Evolutionary conservation across 2,329 filamentous ascomycete species (phyloP).

Genomic region (Hirsutella minnesotensis): DNA sequence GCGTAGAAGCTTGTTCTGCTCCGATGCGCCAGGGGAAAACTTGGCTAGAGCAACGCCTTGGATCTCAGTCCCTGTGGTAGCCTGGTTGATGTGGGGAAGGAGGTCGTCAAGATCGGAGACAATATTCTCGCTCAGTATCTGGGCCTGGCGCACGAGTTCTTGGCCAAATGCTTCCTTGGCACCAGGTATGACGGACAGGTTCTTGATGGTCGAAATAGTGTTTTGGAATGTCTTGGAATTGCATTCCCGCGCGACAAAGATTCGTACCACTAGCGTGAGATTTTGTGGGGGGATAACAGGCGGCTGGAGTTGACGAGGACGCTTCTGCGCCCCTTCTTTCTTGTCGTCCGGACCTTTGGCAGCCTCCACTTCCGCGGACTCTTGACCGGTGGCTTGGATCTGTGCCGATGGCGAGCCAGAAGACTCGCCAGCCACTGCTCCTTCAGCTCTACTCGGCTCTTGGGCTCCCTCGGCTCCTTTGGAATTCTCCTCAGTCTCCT

Average conservation of each 20-base stretch:
- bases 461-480: constrained; percentile 27
- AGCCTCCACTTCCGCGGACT: constrained; percentile 8
- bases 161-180: constrained; percentile 87
- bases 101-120: constrained; percentile 75
- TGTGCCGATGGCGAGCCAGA: constrained; percentile 12
- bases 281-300: constrained; percentile 83
- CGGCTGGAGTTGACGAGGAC: constrained; percentile 54
- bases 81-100: constrained; percentile 73
- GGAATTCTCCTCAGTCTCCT: constrained; percentile 50
- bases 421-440: constrained; percentile 6
- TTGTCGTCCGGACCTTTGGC: constrained; percentile 17
- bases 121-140: constrained; percentile 73
- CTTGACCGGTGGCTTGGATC: constrained; percentile 14
- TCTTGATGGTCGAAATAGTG: constrained; percentile 96
- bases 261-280: constrained; percentile 86
- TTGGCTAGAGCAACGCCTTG: constrained; percentile 89
- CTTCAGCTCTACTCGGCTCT: constrained; percentile 16
- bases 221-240: constrained; percentile 97
- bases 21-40: constrained; percentile 90
- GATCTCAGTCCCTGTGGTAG: constrained; percentile 82
- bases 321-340: constrained; percentile 31
- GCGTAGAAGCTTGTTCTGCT: constrained; percentile 89
- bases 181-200: constrained; percentile 82
- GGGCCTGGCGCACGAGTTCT: constrained; percentile 80
- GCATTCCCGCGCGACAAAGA: constrained; percentile 90